A percentile compares a stretch with the other conserved stretches of the same genome.
Conservation (phyloP, 306 rosid genomes). For the Cucumis melo region DNA sequence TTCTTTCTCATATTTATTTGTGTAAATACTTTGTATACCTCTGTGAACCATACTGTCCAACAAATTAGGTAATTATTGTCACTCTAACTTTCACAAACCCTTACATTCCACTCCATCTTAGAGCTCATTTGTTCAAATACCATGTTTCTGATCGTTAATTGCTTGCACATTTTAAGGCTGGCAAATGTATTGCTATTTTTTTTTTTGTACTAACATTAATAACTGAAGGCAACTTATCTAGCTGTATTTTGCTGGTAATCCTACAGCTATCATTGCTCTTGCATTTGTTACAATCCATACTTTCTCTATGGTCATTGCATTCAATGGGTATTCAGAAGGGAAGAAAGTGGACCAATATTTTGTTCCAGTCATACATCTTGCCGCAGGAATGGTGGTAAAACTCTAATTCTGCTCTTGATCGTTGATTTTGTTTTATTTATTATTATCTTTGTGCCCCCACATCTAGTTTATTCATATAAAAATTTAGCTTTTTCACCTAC, state of each 20-base stretch:
- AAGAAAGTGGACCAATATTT: conserved; percentile 61
- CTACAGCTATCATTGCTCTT: conserved; percentile 74
- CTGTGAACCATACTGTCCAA: background rate
- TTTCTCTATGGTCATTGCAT: conserved; percentile 93
- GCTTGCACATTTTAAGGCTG: background rate
- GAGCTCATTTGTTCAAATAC: background rate
- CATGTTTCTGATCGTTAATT: background rate
- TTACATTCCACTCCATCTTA: background rate
- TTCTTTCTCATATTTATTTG: background rate
- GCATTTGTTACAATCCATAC: conserved; percentile 93
- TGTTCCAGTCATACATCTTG: conserved; percentile 68
- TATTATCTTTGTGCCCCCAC: background rate
- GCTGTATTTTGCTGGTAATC: conserved; percentile 8
- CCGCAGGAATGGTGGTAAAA: conserved; percentile 71
- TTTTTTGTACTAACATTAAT: background rate
- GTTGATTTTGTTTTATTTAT: background rate
- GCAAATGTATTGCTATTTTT: background rate
- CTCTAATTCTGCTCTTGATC: conserved; percentile 12
- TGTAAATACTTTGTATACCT: background rate
- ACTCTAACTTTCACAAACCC: background rate
- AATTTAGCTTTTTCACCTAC: background rate
- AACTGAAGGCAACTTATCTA: conserved; percentile 1
- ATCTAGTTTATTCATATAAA: background rate
- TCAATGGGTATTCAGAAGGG: conserved; percentile 75
- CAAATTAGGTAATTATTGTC: background rate